Evolutionary conservation across 2,329 filamentous ascomycete species (phyloP).

Genomic region (Hypocreales sp.): DNA sequence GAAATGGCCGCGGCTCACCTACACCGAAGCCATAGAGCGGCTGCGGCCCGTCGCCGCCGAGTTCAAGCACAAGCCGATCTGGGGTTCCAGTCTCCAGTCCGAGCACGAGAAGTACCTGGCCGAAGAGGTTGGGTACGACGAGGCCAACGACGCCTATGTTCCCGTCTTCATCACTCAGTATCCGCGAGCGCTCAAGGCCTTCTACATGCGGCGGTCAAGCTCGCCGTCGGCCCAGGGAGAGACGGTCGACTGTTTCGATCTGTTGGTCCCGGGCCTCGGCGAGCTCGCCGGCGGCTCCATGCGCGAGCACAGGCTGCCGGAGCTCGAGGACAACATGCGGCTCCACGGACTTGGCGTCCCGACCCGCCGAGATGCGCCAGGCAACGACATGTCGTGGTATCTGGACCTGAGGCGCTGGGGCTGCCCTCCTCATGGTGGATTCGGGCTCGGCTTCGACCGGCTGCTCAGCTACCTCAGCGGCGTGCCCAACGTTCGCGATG

Average conservation of each 20-base stretch:
- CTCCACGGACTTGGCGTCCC: constrained; percentile 42
- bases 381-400: constrained; percentile 57
- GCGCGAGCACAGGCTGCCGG: constrained; percentile 62
- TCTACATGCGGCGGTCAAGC: constrained; percentile 43
- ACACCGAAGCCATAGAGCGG: constrained; percentile 57
- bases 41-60: constrained; percentile 43
- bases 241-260: constrained; percentile 82
- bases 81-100: constrained; percentile 64
- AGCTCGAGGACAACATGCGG: constrained; percentile 56
- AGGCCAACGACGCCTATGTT: constrained; percentile 28
- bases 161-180: constrained; percentile 92
- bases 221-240: constrained; percentile 13
- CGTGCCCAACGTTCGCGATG: constrained; percentile 67
- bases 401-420: constrained; percentile 78
- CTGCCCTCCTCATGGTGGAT: constrained; percentile 82
- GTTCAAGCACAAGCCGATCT: constrained; percentile 56
- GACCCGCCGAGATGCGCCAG: constrained; percentile 12
- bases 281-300: constrained; percentile 82
- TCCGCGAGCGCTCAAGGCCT: constrained; percentile 77
- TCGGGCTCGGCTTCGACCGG: constrained; percentile 80
- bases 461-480: constrained; percentile 72
- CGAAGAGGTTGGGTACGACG: constrained; percentile 37
- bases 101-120: constrained; percentile 91
- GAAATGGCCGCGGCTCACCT: constrained; percentile 70
- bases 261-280: constrained; percentile 71